These are phyloP conservation scores for Lignosus rhinocerotis DNA, from an alignment of 1,284 basidiomycete species.

Conservation along the genomic window DNA sequence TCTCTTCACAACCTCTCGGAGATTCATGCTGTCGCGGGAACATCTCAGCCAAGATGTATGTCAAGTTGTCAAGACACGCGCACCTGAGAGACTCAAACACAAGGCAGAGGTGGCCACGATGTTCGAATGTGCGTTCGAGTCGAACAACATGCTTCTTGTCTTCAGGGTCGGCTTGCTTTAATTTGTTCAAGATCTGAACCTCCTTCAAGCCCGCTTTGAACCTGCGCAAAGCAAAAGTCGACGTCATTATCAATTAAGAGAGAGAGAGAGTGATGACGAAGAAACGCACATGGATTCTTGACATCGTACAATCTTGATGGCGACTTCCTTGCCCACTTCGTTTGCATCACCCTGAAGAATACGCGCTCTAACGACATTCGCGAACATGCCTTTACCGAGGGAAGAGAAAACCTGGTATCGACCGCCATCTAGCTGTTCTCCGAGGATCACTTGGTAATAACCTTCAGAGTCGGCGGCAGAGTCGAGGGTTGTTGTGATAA, in stretches of 20 bases:
- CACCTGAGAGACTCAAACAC: slow-evolving; percentile 95
- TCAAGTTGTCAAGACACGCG: slow-evolving; percentile 21
- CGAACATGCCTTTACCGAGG: slow-evolving; percentile 98
- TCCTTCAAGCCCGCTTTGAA: slow-evolving; percentile 96
- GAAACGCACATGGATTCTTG: slow-evolving; percentile 93
- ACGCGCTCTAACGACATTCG: slow-evolving; percentile 90
- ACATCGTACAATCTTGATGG: slow-evolving; percentile 95
- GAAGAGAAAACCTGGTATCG: slow-evolving; percentile 94
- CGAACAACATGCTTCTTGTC: slow-evolving; percentile 97
- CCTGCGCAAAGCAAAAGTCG: slow-evolving; percentile 46
- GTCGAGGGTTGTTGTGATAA: slow-evolving; percentile 71
- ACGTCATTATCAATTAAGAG: background rate
- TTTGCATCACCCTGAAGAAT: slow-evolving; percentile 72
- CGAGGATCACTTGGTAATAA: slow-evolving; percentile 93
- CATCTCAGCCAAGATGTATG: slow-evolving; percentile 1
- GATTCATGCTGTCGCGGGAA: slow-evolving; percentile 77
- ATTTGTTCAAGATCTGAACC: slow-evolving; percentile 83
- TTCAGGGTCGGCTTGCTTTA: slow-evolving; percentile 88
- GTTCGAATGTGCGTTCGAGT: slow-evolving; percentile 92
- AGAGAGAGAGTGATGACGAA: background rate
- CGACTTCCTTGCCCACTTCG: slow-evolving; percentile 81
- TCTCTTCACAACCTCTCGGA: slow-evolving; percentile 97
- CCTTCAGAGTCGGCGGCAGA: slow-evolving; percentile 88
- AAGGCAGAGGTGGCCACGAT: slow-evolving; percentile 94
- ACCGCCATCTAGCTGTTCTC: slow-evolving; percentile 91